A percentile compares a stretch with the other conserved stretches of the same genome.
Conservation (phyloP, 441 rosid species). For the Aquilaria agallochum region DNA sequence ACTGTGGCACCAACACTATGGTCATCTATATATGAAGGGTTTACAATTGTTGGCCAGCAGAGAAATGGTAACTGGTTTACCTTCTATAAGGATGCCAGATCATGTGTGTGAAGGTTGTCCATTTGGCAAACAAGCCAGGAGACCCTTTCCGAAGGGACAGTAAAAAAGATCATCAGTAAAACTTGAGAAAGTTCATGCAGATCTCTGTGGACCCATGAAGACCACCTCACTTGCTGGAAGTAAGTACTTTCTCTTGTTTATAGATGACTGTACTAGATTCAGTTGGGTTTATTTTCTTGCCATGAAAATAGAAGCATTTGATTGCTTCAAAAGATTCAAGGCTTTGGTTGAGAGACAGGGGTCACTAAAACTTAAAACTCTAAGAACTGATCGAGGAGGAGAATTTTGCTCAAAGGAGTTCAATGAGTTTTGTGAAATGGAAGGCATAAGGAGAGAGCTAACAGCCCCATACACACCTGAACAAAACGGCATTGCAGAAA, state of each 20-base stretch:
- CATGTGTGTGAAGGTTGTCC: too few species aligned
- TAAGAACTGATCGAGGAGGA: not conserved
- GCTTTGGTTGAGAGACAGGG: not conserved
- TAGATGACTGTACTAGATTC: slow-evolving; percentile 1
- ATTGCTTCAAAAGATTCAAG: too few species aligned
- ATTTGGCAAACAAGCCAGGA: not conserved
- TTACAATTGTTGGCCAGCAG: too few species aligned
- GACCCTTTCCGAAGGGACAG: not conserved
- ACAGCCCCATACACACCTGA: not conserved
- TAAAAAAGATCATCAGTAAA: not conserved
- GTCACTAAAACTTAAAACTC: not conserved
- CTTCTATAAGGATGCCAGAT: too few species aligned
- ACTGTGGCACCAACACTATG: too few species aligned
- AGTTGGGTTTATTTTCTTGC: not conserved
- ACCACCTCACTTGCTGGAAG: not conserved
- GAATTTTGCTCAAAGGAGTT: slow-evolving; percentile 5
- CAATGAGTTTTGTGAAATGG: not conserved
- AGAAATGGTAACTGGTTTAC: too few species aligned
- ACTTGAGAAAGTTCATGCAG: not conserved
- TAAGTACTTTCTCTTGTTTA: slow-evolving; percentile 1
- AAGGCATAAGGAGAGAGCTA: too few species aligned
- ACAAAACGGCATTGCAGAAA: not conserved
- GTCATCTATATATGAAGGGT: too few species aligned
- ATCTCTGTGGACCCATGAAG: slow-evolving; percentile 3
- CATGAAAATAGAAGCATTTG: too few species aligned